Evolutionary conservation across 2,329 filamentous ascomycete genomes (phyloP).

Genomic region (Purpureocillium takamizusanense): DNA sequence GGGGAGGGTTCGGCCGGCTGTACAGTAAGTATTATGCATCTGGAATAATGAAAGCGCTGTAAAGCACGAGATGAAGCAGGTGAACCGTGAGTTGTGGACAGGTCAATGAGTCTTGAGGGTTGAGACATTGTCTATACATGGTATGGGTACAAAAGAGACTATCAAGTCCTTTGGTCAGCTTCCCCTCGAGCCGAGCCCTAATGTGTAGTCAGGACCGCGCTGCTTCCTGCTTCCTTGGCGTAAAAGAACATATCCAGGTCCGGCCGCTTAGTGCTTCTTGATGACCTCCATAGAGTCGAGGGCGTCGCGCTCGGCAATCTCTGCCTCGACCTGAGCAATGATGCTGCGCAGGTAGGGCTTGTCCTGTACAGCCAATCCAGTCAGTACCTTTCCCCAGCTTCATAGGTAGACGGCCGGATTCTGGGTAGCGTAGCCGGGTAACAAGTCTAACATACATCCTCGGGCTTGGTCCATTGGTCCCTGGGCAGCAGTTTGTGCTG

Average conservation of each 20-base stretch:
- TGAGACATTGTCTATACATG: slow-evolving; percentile 6
- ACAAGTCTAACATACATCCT: slow-evolving; percentile 30
- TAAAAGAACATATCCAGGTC: background rate
- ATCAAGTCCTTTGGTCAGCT: slow-evolving; percentile 2
- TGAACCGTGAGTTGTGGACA: slow-evolving; percentile 4
- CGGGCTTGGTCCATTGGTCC: slow-evolving; percentile 49
- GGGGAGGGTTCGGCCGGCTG: background rate
- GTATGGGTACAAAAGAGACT: slow-evolving; percentile 8
- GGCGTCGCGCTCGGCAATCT: slow-evolving; percentile 40
- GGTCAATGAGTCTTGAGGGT: slow-evolving; percentile 8
- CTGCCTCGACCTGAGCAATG: slow-evolving; percentile 40
- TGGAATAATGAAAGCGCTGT: slow-evolving; percentile 3
- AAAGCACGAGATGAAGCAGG: background rate
- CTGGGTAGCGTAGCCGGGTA: background rate
- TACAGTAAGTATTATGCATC: slow-evolving; percentile 7
- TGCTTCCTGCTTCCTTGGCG: no score
- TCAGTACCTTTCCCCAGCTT: background rate
- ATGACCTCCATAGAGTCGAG: slow-evolving; percentile 41
- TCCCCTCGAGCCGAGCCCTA: background rate
- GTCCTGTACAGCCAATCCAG: slow-evolving; percentile 27
- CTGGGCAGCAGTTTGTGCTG: slow-evolving; percentile 57
- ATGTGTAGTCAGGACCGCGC: no score
- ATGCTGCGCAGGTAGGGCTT: slow-evolving; percentile 44
- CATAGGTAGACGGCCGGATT: background rate
- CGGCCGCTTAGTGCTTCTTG: slow-evolving; percentile 35